Conservation (phyloP, 306 rosid species). For the Quillaja saponaria region DNA sequence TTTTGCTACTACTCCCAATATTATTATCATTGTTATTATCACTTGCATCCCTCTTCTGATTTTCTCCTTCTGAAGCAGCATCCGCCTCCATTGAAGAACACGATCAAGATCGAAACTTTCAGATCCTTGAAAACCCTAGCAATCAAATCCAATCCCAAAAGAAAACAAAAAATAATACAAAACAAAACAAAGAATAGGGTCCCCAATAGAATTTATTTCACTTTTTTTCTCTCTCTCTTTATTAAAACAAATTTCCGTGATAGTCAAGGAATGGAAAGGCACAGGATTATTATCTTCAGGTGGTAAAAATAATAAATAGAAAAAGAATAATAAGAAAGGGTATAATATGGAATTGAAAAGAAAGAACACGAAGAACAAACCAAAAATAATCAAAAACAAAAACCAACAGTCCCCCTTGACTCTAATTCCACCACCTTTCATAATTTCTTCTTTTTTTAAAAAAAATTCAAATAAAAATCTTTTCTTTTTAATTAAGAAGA, state of each 20-base stretch:
- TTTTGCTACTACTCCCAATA: slow-evolving; percentile 49
- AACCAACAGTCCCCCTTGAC: slow-evolving; percentile 56
- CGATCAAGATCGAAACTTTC: slow-evolving; percentile 53
- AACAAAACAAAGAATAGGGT: slow-evolving; percentile 35
- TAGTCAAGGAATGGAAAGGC: slow-evolving; percentile 67
- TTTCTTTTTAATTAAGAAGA: slow-evolving; percentile 20
- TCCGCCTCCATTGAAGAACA: slow-evolving; percentile 63
- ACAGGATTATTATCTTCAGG: slow-evolving; percentile 59
- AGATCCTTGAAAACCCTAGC: slow-evolving; percentile 50
- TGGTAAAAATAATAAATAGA: slow-evolving; percentile 35
- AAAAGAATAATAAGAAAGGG: slow-evolving; percentile 32
- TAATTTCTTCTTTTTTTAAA: slow-evolving; percentile 31
- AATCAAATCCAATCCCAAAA: slow-evolving; percentile 26
- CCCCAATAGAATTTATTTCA: slow-evolving; percentile 41
- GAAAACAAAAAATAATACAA: slow-evolving; percentile 11
- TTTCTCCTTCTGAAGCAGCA: slow-evolving; percentile 67
- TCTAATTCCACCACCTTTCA: slow-evolving; percentile 73
- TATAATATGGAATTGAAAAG: slow-evolving; percentile 33
- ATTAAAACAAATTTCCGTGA: slow-evolving; percentile 62
- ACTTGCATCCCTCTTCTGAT: slow-evolving; percentile 29
- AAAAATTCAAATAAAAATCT: slow-evolving; percentile 35
- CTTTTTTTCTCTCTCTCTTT: slow-evolving; percentile 25
- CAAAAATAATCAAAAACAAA: slow-evolving; percentile 41
- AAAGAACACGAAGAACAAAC: slow-evolving; percentile 57
- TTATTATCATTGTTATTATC: slow-evolving; percentile 39